Evolutionary conservation across 179 eudicot species (phyloP), one percentile per base, ranked within the genome.

Genomic region (Silene noctiflora): DNA sequence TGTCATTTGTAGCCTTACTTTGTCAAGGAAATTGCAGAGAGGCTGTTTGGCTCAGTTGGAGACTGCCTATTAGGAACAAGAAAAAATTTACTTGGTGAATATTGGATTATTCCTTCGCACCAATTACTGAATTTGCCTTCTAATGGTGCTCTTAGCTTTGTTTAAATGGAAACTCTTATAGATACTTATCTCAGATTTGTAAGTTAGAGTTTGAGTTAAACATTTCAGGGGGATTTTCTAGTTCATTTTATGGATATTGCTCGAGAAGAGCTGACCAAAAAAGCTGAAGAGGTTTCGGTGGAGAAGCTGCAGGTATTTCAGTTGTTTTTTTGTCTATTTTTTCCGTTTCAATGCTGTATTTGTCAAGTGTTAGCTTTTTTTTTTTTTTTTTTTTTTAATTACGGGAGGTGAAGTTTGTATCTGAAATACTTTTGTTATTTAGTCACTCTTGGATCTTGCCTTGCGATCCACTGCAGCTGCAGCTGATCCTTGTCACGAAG

Each of bases 171-270:
- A 14, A 9, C 51, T 51, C 48, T 46, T 10, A 48, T 46, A 13
- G 68, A 7, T 39, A 8, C 24, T 59, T n/a, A 29, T 69, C 66
- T 53, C 25, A 25, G 73, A 70, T 58, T 19, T 17, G 3, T 3
- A 42, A 53, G 58, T 19, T 21, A 4, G 31, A 22, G 20, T 22
- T 42, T 66, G 64, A 29, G n/a, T 72, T 67, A 75, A 61, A 75
- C 24, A 58, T 74, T 80, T 69, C 88, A 94, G 98, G 98, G 98
- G 61, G 98, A 94, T 86, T 94, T 94, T 76, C 82, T 94, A 83
- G 98, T 94, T 82, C 97, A 92, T 84, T 94, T 94, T 78, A 91
- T 94, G 98, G 98, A 94, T 85, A 92, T 92, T 79, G 97, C 98
- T 84, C 86, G 90, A 67, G 98, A 94, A 81, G 97, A 94, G 85